A percentile compares a stretch with the other conserved stretches of the same genome.
Evolutionary conservation across 345 rosid genomes (phyloP).

Genomic region (Atalantia buxifolia): DNA sequence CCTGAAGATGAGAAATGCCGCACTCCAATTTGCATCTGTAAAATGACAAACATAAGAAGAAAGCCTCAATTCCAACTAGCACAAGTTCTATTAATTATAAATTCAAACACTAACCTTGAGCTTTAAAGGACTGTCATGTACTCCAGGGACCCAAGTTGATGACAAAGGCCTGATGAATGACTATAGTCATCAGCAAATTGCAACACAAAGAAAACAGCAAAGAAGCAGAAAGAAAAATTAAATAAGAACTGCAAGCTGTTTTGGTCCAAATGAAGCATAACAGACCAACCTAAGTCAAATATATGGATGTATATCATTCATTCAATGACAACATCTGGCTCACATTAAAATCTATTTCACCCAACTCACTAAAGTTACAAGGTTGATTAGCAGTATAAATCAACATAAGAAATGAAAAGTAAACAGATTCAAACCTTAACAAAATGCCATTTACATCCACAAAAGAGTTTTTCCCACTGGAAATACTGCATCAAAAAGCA

Average conservation of each 20-base stretch:
- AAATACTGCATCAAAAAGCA: constrained; percentile 43
- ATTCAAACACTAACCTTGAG: constrained; percentile 44
- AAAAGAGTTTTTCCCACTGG: constrained; percentile 31
- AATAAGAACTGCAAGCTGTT: constrained; percentile 2
- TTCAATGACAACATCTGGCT: background rate
- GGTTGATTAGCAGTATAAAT: background rate
- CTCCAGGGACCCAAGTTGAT: constrained; percentile 31
- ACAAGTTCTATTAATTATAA: background rate
- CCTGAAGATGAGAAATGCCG: constrained; percentile 78
- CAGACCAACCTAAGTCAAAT: constrained; percentile 3
- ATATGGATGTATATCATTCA: background rate
- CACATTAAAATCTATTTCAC: background rate
- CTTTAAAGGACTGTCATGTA: constrained; percentile 34
- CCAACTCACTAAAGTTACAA: background rate
- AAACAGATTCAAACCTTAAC: constrained; percentile 42
- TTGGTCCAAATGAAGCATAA: constrained; percentile 7
- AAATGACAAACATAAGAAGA: constrained; percentile 27
- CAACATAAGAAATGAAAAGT: background rate
- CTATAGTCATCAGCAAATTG: background rate
- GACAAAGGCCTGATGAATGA: constrained; percentile 42
- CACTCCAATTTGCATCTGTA: constrained; percentile 60
- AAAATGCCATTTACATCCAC: constrained; percentile 31
- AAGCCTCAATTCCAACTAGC: background rate
- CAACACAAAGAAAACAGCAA: background rate
- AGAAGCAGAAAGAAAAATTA: background rate